These are phyloP conservation scores for Durio zibethinus DNA, from an alignment of 345 rosid genomes.

Conservation along the genomic window DNA sequence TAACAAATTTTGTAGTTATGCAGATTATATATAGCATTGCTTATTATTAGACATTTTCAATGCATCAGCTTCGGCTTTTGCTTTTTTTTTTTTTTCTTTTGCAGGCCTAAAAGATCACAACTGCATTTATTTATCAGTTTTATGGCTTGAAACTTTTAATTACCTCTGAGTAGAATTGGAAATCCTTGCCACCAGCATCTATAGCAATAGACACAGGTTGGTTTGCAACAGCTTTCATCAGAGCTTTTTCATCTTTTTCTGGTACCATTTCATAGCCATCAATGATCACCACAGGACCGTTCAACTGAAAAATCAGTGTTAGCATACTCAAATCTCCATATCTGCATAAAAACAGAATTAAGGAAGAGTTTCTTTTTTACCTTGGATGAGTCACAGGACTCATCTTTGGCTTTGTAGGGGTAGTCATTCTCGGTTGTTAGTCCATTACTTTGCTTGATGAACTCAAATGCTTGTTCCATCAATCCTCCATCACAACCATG, in stretches of 20 bases:
- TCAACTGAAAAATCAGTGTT: slow-evolving; percentile 19
- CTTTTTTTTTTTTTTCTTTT: neutral
- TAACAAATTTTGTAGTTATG: neutral
- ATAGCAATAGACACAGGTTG: slow-evolving; percentile 54
- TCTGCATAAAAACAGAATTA: neutral
- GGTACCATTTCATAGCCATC: slow-evolving; percentile 57
- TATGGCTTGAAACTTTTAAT: neutral
- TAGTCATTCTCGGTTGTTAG: slow-evolving; percentile 44
- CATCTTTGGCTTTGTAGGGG: slow-evolving; percentile 44
- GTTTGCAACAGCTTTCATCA: slow-evolving; percentile 53
- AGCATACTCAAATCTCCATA: neutral
- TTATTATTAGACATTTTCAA: neutral
- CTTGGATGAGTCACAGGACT: slow-evolving; percentile 39
- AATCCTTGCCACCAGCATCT: slow-evolving; percentile 39
- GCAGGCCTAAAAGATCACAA: neutral
- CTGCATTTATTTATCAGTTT: neutral
- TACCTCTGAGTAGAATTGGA: slow-evolving; percentile 47
- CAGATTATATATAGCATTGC: neutral
- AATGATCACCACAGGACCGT: slow-evolving; percentile 35
- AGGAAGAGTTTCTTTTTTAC: slow-evolving; percentile 18
- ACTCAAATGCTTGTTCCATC: slow-evolving; percentile 34
- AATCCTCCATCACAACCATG: slow-evolving; percentile 36
- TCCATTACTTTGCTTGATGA: slow-evolving; percentile 39
- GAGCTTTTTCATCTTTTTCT: slow-evolving; percentile 40
- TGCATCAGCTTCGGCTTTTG: neutral